A percentile compares a stretch with the other conserved stretches of the same genome.
phyloP scores from a whole-genome alignment of 306 rosid genomes.

The Benincasa hispida region DNA sequence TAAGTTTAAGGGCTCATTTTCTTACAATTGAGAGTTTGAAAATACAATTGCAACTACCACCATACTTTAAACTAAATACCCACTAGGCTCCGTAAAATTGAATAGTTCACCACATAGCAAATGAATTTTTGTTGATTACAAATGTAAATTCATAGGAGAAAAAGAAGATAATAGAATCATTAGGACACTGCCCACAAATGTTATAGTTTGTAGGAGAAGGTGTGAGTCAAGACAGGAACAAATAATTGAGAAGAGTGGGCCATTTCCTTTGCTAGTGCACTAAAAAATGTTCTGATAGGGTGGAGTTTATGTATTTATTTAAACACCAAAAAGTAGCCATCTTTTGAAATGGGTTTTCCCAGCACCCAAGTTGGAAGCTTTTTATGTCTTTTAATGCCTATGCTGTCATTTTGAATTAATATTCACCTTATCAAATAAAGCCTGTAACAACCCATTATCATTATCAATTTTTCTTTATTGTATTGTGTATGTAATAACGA shows the following conservation, averaged over 20 bases:
- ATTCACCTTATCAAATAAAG: not conserved
- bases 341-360: not conserved
- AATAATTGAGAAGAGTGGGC: conserved; percentile 7
- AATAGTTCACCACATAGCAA: not conserved
- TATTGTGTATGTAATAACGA: not conserved
- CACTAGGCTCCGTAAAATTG: not conserved
- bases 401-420: not conserved
- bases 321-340: not conserved
- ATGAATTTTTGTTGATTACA: not conserved
- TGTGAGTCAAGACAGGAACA: not conserved
- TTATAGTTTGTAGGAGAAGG: not conserved
- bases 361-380: not conserved
- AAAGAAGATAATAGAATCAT: not conserved
- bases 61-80: not conserved
- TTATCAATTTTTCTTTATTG: not conserved
- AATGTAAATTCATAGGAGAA: not conserved
- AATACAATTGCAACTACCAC: too few relatives aligned
- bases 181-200: not conserved
- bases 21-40: too few relatives aligned
- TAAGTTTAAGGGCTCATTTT: too few relatives aligned
- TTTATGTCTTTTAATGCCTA: not conserved
- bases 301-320: not conserved
- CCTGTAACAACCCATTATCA: not conserved
- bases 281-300: not conserved
- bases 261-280: conserved; percentile 1